These are phyloP conservation scores for Nephelium lappaceum DNA, from an alignment of 345 rosid genomes.

Conservation along the genomic window DNA sequence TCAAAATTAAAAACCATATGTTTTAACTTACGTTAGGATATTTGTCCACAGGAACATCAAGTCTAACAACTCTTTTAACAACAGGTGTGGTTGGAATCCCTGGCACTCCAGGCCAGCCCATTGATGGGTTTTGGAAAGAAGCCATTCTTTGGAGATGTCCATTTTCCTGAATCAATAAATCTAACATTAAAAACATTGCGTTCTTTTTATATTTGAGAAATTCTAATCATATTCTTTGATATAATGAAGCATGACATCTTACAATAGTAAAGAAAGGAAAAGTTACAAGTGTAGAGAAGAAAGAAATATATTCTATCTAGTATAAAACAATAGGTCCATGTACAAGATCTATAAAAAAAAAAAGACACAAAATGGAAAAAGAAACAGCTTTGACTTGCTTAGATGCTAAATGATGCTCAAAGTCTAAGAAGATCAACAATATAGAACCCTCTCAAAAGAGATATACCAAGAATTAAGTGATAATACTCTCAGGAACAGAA, in stretches of 20 bases:
- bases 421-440: neutral
- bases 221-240: neutral
- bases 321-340: neutral
- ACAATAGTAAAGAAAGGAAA: conserved; percentile 10
- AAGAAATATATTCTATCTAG: neutral
- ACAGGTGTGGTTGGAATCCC: conserved; percentile 63
- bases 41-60: conserved; percentile 92
- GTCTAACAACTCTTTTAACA: conserved; percentile 76
- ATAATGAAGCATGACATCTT: neutral
- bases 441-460: neutral
- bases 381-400: neutral
- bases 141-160: conserved; percentile 75
- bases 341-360: neutral
- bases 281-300: neutral
- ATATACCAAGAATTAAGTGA: neutral
- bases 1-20: neutral
- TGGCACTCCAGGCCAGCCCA: conserved; percentile 79
- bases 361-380: neutral
- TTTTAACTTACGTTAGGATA: conserved; percentile 75
- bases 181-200: neutral
- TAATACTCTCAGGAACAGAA: neutral
- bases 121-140: conserved; percentile 60
- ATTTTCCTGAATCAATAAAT: conserved; percentile 60
- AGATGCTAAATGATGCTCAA: neutral
- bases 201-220: neutral